Base-by-base conservation (phyloP, 768 basidiomycete genomes). In the Hirschioporus abietinus region DNA sequence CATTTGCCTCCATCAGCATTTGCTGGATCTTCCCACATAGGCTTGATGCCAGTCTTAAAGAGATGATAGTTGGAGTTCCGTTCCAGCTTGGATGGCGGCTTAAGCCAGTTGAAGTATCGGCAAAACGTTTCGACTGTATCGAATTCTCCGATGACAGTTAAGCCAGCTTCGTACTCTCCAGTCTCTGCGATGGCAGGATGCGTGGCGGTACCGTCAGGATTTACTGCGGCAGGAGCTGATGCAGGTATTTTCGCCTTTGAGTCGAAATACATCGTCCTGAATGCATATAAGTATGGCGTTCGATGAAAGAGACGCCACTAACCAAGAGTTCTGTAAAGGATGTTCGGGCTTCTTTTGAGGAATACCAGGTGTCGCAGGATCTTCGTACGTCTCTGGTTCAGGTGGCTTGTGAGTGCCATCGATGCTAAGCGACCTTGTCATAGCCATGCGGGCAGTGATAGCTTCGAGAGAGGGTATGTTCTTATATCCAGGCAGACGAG, bases 1-100 rank as follows among this genome's bases (percentile, higher is more conserved):
- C 95, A 97, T 79, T 95, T 96, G 36, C 95, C 95, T 23, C 95
- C 95, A 64, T 89, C 85, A 26, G 92, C 91, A 73, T 97, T 97
- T 65, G 93, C 92, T 34, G 86, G 86, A 75, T 96, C 95, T 79
- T 96, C 95, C 95, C 95, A 97, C 95, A 97, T 96, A 17, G 93
- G 93, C 74, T 94, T 93, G 81, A 95, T 95, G 20, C 92, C 92
- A 24, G 87, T 83, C 79, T 96, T 96, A 86, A 98, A 97, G 65
- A 98, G 83, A 74, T 98, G 95, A 72, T 96, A 95, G 78, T 97
- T 98, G 60, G 91, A 90, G 78, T 93, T 94, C 72, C 88, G 88
- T 72, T 95, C 92, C 35, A 96, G 86, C 72, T 88, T 86, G 35
- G 92, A 93, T 12, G 95, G 95, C 0, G 91, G 91, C 76, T 95